phyloP scores from a whole-genome alignment of 2,329 filamentous ascomycete genomes.

The Dactylellina cionopaga region DNA sequence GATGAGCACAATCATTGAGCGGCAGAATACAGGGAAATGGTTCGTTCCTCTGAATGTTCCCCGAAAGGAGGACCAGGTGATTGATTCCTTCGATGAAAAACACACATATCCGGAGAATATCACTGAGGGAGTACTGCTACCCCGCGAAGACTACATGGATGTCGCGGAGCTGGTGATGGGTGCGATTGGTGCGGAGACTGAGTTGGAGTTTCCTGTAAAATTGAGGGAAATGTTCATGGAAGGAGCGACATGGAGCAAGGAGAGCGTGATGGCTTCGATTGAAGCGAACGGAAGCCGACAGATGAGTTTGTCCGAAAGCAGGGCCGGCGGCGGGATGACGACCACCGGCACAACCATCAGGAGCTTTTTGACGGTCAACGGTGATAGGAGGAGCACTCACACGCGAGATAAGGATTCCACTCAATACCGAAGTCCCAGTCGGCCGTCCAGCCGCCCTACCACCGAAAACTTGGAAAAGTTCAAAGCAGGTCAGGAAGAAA shows the following conservation, averaged over 20 bases:
- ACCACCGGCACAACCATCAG: constrained; percentile 61
- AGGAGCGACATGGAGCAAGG: constrained; percentile 76
- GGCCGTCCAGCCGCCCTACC: constrained; percentile 34
- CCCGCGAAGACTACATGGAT: constrained; percentile 63
- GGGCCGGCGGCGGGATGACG: constrained; percentile 64
- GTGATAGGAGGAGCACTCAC: constrained; percentile 57
- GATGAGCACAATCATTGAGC: constrained; percentile 77
- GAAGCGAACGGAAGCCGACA: constrained; percentile 75
- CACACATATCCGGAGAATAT: constrained; percentile 73
- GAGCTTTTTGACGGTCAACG: constrained; percentile 70
- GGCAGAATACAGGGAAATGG: constrained; percentile 81
- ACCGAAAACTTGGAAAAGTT: constrained; percentile 50
- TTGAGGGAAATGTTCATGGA: constrained; percentile 79
- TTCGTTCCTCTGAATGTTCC: constrained; percentile 78
- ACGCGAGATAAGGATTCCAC: constrained; percentile 51
- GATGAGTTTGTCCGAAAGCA: constrained; percentile 79
- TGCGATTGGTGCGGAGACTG: constrained; percentile 59
- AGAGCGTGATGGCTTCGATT: constrained; percentile 74
- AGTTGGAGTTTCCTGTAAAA: constrained; percentile 71
- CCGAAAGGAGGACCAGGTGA: constrained; percentile 63
- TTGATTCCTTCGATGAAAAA: constrained; percentile 63
- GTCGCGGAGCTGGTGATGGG: constrained; percentile 58
- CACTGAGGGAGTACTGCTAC: constrained; percentile 71
- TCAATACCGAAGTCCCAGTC: constrained; percentile 54
- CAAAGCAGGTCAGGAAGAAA: constrained; percentile 32